These are phyloP conservation scores for Curvularia spicifera DNA, from an alignment of 2,329 filamentous ascomycete species.

Conservation along the genomic window DNA sequence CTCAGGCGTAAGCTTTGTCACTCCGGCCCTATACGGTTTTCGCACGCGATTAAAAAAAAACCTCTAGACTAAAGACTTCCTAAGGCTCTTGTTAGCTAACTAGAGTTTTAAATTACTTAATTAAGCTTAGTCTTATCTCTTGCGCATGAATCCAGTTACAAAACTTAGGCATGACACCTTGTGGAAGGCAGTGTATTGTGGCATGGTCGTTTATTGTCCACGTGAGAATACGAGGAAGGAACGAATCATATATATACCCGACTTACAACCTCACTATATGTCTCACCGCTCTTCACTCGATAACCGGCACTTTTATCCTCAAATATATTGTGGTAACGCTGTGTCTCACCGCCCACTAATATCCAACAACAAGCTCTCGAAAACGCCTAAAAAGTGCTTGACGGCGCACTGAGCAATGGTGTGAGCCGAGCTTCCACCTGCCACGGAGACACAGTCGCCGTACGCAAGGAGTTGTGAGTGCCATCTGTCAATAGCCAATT, in stretches of 20 bases:
- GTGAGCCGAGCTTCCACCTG: constrained; percentile 38
- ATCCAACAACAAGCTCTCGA: constrained; percentile 37
- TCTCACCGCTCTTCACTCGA: constrained; percentile 13
- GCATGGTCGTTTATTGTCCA: not conserved
- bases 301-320: constrained; percentile 30
- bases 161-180: not conserved
- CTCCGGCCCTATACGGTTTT: too few species aligned
- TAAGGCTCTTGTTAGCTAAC: too few species aligned
- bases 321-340: constrained; percentile 33
- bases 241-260: not conserved
- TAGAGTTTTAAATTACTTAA: too few species aligned
- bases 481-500: not conserved
- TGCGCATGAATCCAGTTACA: not conserved
- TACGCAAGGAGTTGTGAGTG: constrained; percentile 55
- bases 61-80: too few species aligned
- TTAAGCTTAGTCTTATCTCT: too few species aligned
- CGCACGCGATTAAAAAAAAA: too few species aligned
- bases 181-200: not conserved
- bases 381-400: constrained; percentile 39
- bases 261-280: not conserved
- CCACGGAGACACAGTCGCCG: constrained; percentile 48
- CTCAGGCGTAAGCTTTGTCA: too few species aligned
- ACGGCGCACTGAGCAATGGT: constrained; percentile 39
- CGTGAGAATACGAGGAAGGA: not conserved
- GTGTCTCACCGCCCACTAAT: constrained; percentile 30